These are phyloP conservation scores for Pythium utonaiense DNA, from an alignment of 352 stramenopile species.

Conservation along the genomic window DNA sequence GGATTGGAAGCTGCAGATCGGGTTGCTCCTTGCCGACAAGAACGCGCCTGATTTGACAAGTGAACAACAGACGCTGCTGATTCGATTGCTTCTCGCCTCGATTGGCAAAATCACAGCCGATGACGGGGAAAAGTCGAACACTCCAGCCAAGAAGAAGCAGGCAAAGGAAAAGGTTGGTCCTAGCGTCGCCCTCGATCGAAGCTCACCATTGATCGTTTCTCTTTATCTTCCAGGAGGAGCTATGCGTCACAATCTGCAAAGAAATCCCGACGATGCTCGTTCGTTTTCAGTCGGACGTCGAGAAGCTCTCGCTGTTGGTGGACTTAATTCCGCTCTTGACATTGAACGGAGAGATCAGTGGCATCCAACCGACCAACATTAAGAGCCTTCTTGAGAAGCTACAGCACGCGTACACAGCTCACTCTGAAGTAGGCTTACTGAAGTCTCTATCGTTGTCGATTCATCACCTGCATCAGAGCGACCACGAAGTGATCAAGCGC, in stretches of 20 bases:
- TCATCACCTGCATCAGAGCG: conserved; percentile 60
- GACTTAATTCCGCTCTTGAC: conserved; percentile 74
- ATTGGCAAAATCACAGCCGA: conserved; percentile 55
- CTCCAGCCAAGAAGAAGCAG: conserved; percentile 43
- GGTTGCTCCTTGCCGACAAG: conserved; percentile 76
- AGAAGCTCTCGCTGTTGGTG: conserved; percentile 73
- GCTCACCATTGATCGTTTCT: background rate
- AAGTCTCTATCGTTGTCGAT: conserved; percentile 62
- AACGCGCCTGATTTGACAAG: conserved; percentile 73
- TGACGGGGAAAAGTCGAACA: conserved; percentile 25
- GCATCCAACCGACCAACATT: conserved; percentile 62
- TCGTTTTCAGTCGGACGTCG: conserved; percentile 71
- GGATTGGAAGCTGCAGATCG: conserved; percentile 73
- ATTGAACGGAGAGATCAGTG: conserved; percentile 56
- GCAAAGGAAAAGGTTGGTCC: conserved; percentile 46
- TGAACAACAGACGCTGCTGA: conserved; percentile 76
- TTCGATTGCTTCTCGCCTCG: conserved; percentile 65
- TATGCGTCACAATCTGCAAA: conserved; percentile 75
- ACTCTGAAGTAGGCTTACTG: conserved; percentile 72
- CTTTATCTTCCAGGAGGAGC: conserved; percentile 49
- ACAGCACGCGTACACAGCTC: conserved; percentile 61
- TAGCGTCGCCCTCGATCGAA: background rate
- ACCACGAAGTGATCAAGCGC: conserved; percentile 75
- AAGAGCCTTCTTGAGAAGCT: conserved; percentile 74
- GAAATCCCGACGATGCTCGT: conserved; percentile 76